Evolutionary conservation across 495 filamentous ascomycete genomes (phyloP), one percentile per base, ranked within the genome.

Genomic region (Aspergillus funiculosus): DNA sequence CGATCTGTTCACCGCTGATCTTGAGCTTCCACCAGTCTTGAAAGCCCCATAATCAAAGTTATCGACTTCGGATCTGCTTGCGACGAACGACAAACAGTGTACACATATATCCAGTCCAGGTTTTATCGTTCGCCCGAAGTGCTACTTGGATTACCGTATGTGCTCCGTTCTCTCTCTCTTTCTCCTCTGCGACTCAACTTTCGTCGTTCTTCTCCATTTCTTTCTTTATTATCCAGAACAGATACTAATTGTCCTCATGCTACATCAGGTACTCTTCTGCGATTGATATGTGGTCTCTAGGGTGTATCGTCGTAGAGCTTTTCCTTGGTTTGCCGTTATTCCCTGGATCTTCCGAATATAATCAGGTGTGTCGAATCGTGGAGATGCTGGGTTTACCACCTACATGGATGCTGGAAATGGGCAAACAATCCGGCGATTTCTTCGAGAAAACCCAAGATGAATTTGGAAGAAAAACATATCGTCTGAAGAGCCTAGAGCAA

Each of bases 281-380:
- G 13, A 99, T 99, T 59, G 94, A 99, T 58, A 97, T 99, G 94
- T 99, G 94, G 94, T 99, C 94, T 7, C 71, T 99, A 32, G 94
- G 94, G 20, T 99, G 94, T 63, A 99, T 99, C 47, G 94, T 99
- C 15, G 94, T 99, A 20, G 94, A 99, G 62, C 77, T 99, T 3
- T 99, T 99, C 72, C 73, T 99, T 2, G 94, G 94, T 27, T 69
- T 99, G 21, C 94, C 94, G 20, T 64, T 99, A 4, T 99, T 99
- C 70, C 92, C 94, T 3, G 94, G 94, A 3, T 97, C 92, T 5
- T 99, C 94, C 8, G 94, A 99, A 64, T 99, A 99, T 65, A 99
- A 99, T 59, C 94, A 99, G 60, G 89, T 99, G 13, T 86, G 89
- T 8, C 76, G 94, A 19, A 99, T 99, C 38, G 92, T 94, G 21